phyloP scores from a whole-genome alignment of 2,329 filamentous ascomycete species.

The Pseudogymnoascus pannorum region DNA sequence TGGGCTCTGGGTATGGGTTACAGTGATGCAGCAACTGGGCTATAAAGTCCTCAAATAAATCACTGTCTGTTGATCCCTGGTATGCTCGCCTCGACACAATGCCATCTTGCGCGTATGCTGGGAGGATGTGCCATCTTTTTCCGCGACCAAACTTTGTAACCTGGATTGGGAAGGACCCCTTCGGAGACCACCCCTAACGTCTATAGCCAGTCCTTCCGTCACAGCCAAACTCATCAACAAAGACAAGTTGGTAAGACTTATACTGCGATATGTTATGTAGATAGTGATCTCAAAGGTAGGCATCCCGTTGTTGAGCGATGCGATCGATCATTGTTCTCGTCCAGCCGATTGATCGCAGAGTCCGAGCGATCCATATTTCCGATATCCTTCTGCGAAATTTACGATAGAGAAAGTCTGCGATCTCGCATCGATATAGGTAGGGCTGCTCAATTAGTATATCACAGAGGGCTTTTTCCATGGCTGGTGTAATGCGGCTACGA shows the following conservation, averaged over 20 bases:
- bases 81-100: constrained; percentile 26
- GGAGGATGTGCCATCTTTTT: constrained; percentile 19
- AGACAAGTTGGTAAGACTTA: constrained; percentile 21
- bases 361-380: background rate
- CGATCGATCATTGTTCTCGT: constrained; percentile 27
- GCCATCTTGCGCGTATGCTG: constrained; percentile 28
- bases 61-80: constrained; percentile 26
- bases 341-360: constrained; percentile 19
- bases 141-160: background rate
- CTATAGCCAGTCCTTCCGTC: constrained; percentile 18
- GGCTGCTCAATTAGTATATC: constrained; percentile 18
- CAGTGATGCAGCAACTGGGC: constrained; percentile 26
- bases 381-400: background rate
- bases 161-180: constrained; percentile 10
- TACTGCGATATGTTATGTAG: constrained; percentile 29
- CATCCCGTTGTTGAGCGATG: constrained; percentile 27
- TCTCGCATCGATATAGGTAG: constrained; percentile 16
- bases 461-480: too few species aligned
- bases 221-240: constrained; percentile 9
- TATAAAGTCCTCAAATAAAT: constrained; percentile 29
- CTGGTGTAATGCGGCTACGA: too few species aligned
- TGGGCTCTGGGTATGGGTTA: background rate
- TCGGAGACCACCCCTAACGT: constrained; percentile 30
- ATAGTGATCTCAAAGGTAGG: constrained; percentile 31
- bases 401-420: constrained; percentile 22